phyloP scores from a whole-genome alignment of 768 basidiomycete species.

The Panellus pusillus region DNA sequence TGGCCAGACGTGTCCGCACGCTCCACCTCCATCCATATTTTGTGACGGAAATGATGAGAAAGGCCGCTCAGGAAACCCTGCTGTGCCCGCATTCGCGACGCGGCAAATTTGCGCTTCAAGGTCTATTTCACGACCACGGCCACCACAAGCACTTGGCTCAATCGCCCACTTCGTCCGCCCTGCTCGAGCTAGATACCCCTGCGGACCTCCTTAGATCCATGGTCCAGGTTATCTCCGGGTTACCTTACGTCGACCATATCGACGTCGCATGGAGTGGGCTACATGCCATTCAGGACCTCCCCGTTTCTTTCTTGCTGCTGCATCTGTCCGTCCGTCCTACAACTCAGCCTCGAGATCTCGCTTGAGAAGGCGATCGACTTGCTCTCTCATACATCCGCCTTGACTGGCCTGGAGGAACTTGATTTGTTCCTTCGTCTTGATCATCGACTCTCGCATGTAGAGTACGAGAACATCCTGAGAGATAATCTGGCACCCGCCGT shows the following conservation, averaged over 20 bases:
- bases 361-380: slow-evolving; percentile 41
- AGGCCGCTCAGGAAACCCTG: slow-evolving; percentile 16
- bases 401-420: slow-evolving; percentile 40
- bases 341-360: slow-evolving; percentile 43
- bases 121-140: slow-evolving; percentile 34
- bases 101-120: slow-evolving; percentile 27
- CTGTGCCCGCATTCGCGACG: slow-evolving; percentile 7
- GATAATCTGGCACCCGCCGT: slow-evolving; percentile 41
- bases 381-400: slow-evolving; percentile 29
- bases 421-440: slow-evolving; percentile 44
- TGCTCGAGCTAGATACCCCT: slow-evolving; percentile 31
- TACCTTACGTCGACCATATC: slow-evolving; percentile 49
- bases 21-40: slow-evolving; percentile 52
- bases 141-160: slow-evolving; percentile 28
- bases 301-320: slow-evolving; percentile 35
- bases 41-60: slow-evolving; percentile 40
- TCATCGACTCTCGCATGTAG: slow-evolving; percentile 23
- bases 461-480: slow-evolving; percentile 33
- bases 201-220: slow-evolving; percentile 42
- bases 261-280: slow-evolving; percentile 51
- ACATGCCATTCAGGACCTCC: slow-evolving; percentile 29
- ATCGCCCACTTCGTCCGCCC: no score
- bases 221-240: slow-evolving; percentile 41
- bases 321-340: slow-evolving; percentile 37
- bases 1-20: slow-evolving; percentile 48